A percentile compares a stretch with the other conserved stretches of the same genome.
These are phyloP conservation scores for Myxozyma mucilagina DNA, from an alignment of 805 yeast genomes.

Conservation along the genomic window DNA sequence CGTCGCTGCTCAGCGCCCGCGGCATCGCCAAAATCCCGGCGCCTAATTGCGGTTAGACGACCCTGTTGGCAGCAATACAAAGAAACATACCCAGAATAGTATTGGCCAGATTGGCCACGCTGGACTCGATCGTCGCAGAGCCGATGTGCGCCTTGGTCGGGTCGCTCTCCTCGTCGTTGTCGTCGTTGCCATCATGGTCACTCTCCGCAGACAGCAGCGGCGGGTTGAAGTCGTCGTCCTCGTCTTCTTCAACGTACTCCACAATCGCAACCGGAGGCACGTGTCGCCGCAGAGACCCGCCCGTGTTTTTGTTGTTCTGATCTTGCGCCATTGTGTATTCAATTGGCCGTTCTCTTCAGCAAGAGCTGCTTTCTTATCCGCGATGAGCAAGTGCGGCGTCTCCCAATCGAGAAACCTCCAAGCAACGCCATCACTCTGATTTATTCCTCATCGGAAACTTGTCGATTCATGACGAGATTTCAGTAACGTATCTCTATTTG, in stretches of 20 bases:
- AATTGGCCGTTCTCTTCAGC: too few species aligned
- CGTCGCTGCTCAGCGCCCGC: constrained; percentile 64
- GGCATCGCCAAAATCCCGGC: constrained; percentile 81
- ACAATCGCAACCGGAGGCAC: constrained; percentile 10
- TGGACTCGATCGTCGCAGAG: constrained; percentile 24
- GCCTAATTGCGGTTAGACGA: constrained; percentile 46
- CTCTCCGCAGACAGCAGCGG: not conserved
- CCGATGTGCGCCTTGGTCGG: constrained; percentile 13
- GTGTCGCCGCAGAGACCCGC: not conserved
- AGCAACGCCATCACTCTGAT: too few species aligned
- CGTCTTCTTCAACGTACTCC: constrained; percentile 30
- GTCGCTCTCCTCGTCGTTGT: not conserved
- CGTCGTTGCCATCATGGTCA: constrained; percentile 5
- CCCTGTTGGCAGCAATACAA: too few species aligned
- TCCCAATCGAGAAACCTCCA: too few species aligned
- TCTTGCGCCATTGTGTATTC: not conserved
- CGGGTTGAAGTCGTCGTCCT: constrained; percentile 22
- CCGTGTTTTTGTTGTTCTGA: not conserved
- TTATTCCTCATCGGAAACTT: too few species aligned
- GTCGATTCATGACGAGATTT: too few species aligned
- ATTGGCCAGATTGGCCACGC: constrained; percentile 54
- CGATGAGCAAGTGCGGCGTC: too few species aligned
- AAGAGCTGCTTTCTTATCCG: not conserved
- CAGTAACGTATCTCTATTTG: too few species aligned
- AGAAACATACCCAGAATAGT: constrained; percentile 48